A percentile compares a stretch with the other conserved stretches of the same genome.
These are phyloP conservation scores for Tephrocybe sp. DNA, from an alignment of 768 basidiomycete genomes.

Conservation along the genomic window DNA sequence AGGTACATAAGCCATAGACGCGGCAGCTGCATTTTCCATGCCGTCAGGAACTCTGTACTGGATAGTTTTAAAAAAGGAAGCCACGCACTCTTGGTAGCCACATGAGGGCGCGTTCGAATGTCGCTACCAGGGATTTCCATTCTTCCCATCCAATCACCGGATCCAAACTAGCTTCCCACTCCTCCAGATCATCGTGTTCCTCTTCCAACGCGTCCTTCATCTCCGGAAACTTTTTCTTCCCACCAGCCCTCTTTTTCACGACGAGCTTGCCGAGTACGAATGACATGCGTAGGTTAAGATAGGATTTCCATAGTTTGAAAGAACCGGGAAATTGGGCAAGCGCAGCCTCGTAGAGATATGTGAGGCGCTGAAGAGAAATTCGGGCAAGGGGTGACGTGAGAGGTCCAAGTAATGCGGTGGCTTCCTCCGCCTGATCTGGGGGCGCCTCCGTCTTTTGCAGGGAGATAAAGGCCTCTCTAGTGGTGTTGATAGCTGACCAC, in stretches of 20 bases:
- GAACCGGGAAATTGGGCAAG: constrained; percentile 83
- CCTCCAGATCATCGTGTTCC: constrained; percentile 73
- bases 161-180: constrained; percentile 88
- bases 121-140: constrained; percentile 86
- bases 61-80: neutral
- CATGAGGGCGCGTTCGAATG: constrained; percentile 91
- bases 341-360: constrained; percentile 93
- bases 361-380: constrained; percentile 77
- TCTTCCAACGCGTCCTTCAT: constrained; percentile 90
- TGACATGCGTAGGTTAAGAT: constrained; percentile 77
- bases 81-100: constrained; percentile 84
- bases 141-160: constrained; percentile 94
- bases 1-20: constrained; percentile 94
- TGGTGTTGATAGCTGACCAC: constrained; percentile 82
- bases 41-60: neutral
- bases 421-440: constrained; percentile 47
- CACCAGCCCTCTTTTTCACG: constrained; percentile 75
- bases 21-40: constrained; percentile 62
- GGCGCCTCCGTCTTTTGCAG: constrained; percentile 58
- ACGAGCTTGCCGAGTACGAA: constrained; percentile 83
- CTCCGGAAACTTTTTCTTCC: constrained; percentile 88
- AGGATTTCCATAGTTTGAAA: constrained; percentile 96
- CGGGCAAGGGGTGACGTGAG: constrained; percentile 74
- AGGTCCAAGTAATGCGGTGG: constrained; percentile 68
- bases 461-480: constrained; percentile 63